Base-by-base conservation (phyloP, 257 asterid genomes). In the Rubia yunnanensis region DNA sequence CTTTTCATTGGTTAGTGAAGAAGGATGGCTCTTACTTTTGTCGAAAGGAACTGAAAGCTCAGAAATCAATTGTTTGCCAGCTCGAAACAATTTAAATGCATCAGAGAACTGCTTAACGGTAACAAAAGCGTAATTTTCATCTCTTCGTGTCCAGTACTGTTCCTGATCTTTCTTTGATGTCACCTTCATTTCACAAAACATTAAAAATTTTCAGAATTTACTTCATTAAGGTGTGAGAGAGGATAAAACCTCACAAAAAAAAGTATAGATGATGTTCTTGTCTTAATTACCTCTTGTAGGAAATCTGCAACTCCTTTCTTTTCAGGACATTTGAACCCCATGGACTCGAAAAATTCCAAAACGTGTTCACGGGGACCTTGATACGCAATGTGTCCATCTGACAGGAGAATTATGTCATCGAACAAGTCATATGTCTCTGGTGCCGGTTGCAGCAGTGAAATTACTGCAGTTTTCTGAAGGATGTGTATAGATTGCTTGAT, bases 141-240 rank as follows among this genome's bases (percentile, higher is more conserved):
- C 39, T 30, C 38, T 57, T 57, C 63, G 15, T 14, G 38, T 28
- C 63, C 63, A 57, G 39, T 57, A 57, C 38, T 57, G 63, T 23
- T 57, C 63, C 15, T 57, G 63, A 57, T 57, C 63, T 57, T 57
- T 57, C 63, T 28, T 57, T 30, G 63, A 57, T 28, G 63, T 57
- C 39, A 57, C 63, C 63, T 57, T 49, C 56, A 49, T 13, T 46
- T 46, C 5, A 46, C 75, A 54, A 81, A 91, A 68, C 84, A 83
- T 57, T 15, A 30, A 4, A 57, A 57, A 8, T 57, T 17, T 55
- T 17, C 15, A 26, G 18, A 55, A 95, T 79, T 82, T 84, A 85
- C 90, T 85, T 83, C 27, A 44, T 44, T 15, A 14, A 44, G 50
- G 86, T 78, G 49, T 86, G 73, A 70, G 14, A 23, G 8, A 9